Evolutionary conservation across 2,329 filamentous ascomycete species (phyloP).

Genomic region (Ceratocystis lukuohia): DNA sequence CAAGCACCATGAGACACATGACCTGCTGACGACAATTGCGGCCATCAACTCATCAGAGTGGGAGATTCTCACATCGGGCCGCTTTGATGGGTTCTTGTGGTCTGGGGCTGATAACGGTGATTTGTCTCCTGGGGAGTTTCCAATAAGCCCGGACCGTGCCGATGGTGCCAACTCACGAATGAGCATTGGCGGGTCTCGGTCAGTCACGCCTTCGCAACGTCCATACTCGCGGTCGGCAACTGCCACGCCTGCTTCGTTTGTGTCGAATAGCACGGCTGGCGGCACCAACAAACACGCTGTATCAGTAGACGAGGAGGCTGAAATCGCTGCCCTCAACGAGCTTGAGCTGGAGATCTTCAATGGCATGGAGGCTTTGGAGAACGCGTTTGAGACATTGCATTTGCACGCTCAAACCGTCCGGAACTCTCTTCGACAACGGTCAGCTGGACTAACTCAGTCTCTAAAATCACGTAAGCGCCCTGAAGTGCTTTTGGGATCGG

Average conservation of each 20-base stretch:
- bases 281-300: slow-evolving; percentile 45
- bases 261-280: slow-evolving; percentile 40
- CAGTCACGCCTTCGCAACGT: slow-evolving; percentile 33
- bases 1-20: slow-evolving; percentile 67
- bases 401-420: slow-evolving; percentile 70
- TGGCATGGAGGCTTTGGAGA: slow-evolving; percentile 88
- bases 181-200: slow-evolving; percentile 16
- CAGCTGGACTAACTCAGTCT: slow-evolving; percentile 58
- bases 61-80: slow-evolving; percentile 87
- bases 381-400: slow-evolving; percentile 87
- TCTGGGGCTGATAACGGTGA: slow-evolving; percentile 63
- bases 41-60: slow-evolving; percentile 88
- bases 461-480: slow-evolving; percentile 46
- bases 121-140: slow-evolving; percentile 35
- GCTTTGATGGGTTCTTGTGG: slow-evolving; percentile 92
- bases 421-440: slow-evolving; percentile 64
- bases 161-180: slow-evolving; percentile 20
- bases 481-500: slow-evolving; percentile 41
- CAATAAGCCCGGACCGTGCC: slow-evolving; percentile 33
- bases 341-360: slow-evolving; percentile 86
- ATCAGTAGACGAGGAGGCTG: slow-evolving; percentile 84
- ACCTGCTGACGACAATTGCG: slow-evolving; percentile 72
- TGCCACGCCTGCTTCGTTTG: slow-evolving; percentile 44
- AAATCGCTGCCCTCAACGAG: slow-evolving; percentile 79
- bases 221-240: slow-evolving; percentile 44